These are phyloP conservation scores for Solanum chmielewskii DNA, from an alignment of 257 asterid species.

Conservation along the genomic window DNA sequence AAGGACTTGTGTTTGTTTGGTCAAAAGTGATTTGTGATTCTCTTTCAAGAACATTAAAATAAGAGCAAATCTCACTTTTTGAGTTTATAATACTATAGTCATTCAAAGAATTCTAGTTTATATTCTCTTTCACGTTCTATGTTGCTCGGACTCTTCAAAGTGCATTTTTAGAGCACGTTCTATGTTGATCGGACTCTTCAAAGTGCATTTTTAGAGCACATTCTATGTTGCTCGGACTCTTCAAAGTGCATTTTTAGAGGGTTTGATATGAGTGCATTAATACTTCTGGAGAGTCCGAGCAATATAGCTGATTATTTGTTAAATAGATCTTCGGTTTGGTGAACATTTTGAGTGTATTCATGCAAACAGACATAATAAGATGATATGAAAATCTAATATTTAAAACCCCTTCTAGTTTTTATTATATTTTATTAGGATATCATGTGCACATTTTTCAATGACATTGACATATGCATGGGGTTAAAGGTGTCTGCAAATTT, in stretches of 20 bases:
- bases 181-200: too few relatives aligned
- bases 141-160: rapidly evolving
- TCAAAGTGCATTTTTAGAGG: not conserved
- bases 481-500: not conserved
- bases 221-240: not conserved
- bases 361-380: not conserved
- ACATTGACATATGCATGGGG: not conserved
- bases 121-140: not conserved
- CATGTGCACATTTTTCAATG: conserved; percentile 3
- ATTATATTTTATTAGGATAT: not conserved
- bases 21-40: not conserved
- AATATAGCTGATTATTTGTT: not conserved
- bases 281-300: not conserved
- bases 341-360: not conserved
- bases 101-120: not conserved
- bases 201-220: too few relatives aligned
- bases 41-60: not conserved
- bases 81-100: not conserved
- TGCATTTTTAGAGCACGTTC: not conserved
- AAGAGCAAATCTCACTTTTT: not conserved
- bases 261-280: not conserved
- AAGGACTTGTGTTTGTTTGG: not conserved
- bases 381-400: not conserved
- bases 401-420: not conserved
- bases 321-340: not conserved